These are phyloP conservation scores for Pseudocercospora fuligena DNA, from an alignment of 2,329 filamentous ascomycete species.

Conservation along the genomic window DNA sequence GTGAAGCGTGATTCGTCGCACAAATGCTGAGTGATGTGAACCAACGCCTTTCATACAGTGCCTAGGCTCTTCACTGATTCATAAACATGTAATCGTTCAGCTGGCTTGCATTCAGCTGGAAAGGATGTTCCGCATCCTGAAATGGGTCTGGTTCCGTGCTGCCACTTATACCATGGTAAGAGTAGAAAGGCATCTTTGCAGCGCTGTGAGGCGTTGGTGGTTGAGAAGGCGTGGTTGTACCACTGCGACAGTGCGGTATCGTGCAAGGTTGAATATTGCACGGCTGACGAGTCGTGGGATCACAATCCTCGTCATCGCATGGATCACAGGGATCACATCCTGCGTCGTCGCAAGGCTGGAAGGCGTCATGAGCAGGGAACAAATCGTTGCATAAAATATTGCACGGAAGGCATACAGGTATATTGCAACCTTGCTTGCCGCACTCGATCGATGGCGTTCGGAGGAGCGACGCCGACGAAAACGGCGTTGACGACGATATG, in stretches of 20 bases:
- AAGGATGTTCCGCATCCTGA: slow-evolving; percentile 30
- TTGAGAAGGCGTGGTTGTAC: slow-evolving; percentile 28
- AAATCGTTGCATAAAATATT: slow-evolving; percentile 33
- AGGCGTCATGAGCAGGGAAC: slow-evolving; percentile 21
- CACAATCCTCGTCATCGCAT: slow-evolving; percentile 31
- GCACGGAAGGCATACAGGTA: slow-evolving; percentile 34
- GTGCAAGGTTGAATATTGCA: slow-evolving; percentile 28
- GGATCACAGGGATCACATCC: slow-evolving; percentile 30
- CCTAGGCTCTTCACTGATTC: slow-evolving; percentile 20
- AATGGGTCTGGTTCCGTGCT: slow-evolving; percentile 24
- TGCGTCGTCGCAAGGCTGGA: slow-evolving; percentile 26
- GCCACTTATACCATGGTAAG: slow-evolving; percentile 24
- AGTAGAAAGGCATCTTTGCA: slow-evolving; percentile 21
- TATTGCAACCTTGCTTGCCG: slow-evolving; percentile 32
- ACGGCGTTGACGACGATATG: slow-evolving; percentile 19
- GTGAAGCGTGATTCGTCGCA: background rate
- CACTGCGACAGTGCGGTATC: slow-evolving; percentile 29
- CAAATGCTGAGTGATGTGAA: background rate
- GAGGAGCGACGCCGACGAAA: slow-evolving; percentile 18
- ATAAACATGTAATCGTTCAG: slow-evolving; percentile 31
- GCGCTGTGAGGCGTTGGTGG: slow-evolving; percentile 28
- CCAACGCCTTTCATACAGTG: background rate
- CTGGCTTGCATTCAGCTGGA: slow-evolving; percentile 26
- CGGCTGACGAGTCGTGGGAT: slow-evolving; percentile 23
- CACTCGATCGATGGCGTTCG: slow-evolving; percentile 27